Conservation (phyloP, 2,329 filamentous ascomycete genomes). For the Pseudonectria foliicola region DNA sequence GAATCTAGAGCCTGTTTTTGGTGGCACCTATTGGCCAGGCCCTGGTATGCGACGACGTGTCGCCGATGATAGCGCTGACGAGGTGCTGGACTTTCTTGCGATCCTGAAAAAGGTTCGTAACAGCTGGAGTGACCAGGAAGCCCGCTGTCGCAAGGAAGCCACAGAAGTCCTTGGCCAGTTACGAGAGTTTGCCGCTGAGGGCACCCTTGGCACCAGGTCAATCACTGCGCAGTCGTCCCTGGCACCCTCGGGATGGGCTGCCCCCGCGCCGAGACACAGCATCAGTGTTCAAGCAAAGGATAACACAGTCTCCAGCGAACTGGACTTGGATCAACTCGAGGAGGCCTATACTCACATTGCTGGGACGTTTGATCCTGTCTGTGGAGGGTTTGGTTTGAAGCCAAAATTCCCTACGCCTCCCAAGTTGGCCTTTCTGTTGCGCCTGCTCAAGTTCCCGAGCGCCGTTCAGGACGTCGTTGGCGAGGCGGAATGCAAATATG, state of each 20-base stretch:
- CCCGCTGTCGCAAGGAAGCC: slow-evolving; percentile 75
- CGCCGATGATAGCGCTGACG: slow-evolving; percentile 37
- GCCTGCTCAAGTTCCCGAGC: slow-evolving; percentile 62
- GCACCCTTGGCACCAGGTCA: slow-evolving; percentile 52
- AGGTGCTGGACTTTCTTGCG: slow-evolving; percentile 71
- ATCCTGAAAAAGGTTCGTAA: slow-evolving; percentile 71
- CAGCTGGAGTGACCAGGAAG: slow-evolving; percentile 76
- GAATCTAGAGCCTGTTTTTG: slow-evolving; percentile 87
- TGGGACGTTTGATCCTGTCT: slow-evolving; percentile 67
- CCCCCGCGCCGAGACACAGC: slow-evolving; percentile 21
- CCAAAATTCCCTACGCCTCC: slow-evolving; percentile 89
- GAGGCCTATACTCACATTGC: slow-evolving; percentile 80
- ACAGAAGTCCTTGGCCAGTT: slow-evolving; percentile 75
- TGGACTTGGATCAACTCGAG: slow-evolving; percentile 87
- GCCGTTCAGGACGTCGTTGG: slow-evolving; percentile 86
- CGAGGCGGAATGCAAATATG: slow-evolving; percentile 63
- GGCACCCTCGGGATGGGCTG: slow-evolving; percentile 24
- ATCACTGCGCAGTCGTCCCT: slow-evolving; percentile 25
- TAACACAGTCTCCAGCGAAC: slow-evolving; percentile 49
- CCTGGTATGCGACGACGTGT: slow-evolving; percentile 49
- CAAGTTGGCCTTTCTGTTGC: slow-evolving; percentile 75
- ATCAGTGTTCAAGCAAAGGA: slow-evolving; percentile 14
- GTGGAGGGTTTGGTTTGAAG: slow-evolving; percentile 72
- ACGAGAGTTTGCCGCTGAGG: slow-evolving; percentile 82
- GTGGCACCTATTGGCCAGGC: slow-evolving; percentile 91